Conservation (phyloP, 2,329 filamentous ascomycete genomes). For the Arthrobotrys megalospora region DNA sequence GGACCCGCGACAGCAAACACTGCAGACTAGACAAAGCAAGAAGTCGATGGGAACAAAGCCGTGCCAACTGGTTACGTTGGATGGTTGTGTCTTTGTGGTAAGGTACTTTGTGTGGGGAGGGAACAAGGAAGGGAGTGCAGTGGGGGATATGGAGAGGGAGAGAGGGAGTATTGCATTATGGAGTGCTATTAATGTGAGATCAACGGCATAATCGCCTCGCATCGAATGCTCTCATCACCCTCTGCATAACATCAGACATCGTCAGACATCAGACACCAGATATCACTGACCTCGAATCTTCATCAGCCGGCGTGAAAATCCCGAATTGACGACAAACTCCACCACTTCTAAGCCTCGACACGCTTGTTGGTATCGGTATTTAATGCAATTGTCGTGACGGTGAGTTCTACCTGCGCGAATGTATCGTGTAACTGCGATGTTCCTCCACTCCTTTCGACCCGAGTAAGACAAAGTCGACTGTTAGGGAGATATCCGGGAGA, state of each 20-base stretch:
- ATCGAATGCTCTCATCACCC: not conserved
- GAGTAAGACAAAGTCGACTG: conserved; percentile 7
- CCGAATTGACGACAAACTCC: conserved; percentile 17
- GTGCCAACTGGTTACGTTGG: not conserved
- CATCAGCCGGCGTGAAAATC: conserved; percentile 44
- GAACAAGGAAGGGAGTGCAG: not conserved
- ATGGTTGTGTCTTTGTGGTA: not conserved
- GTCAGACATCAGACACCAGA: too few relatives aligned
- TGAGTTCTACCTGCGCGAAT: conserved; percentile 2
- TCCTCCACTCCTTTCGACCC: conserved; percentile 13
- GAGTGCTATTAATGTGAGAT: conserved; percentile 17
- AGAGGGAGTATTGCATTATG: not conserved
- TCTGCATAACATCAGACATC: too few relatives aligned
- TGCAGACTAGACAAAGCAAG: too few relatives aligned
- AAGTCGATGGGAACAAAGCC: conserved; percentile 12
- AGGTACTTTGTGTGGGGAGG: not conserved
- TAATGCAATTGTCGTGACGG: conserved; percentile 6
- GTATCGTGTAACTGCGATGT: conserved; percentile 8
- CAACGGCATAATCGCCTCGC: conserved; percentile 16
- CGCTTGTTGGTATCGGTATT: not conserved
- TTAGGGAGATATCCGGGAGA: conserved; percentile 44
- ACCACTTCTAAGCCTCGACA: not conserved
- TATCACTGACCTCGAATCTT: conserved; percentile 54
- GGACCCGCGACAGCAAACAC: too few relatives aligned
- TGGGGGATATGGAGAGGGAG: not conserved